Evolutionary conservation across 1,139 yeast species (phyloP).

Genomic region (Sugiyamaella xylanicola): DNA sequence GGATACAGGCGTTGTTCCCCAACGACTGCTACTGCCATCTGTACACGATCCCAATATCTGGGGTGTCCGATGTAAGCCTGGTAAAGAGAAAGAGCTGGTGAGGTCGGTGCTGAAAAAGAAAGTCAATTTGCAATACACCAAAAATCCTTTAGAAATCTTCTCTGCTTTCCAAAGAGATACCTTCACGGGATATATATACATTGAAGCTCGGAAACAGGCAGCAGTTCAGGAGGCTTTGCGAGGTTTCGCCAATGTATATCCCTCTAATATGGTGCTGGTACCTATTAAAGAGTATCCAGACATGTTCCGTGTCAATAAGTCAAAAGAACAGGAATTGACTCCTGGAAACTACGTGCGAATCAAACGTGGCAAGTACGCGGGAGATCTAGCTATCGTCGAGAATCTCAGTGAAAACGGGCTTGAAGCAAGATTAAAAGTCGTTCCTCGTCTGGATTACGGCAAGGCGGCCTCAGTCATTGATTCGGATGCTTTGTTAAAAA

Average conservation of each 20-base stretch:
- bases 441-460: slow-evolving; percentile 93
- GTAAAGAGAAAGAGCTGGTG: slow-evolving; percentile 89
- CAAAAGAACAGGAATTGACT: slow-evolving; percentile 81
- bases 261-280: slow-evolving; percentile 72
- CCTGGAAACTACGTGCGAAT: slow-evolving; percentile 94
- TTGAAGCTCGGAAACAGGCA: slow-evolving; percentile 91
- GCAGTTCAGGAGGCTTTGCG: slow-evolving; percentile 86
- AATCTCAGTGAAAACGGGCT: slow-evolving; percentile 92
- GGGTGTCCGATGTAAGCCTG: slow-evolving; percentile 92
- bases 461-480: slow-evolving; percentile 59
- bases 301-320: slow-evolving; percentile 83
- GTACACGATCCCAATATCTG: slow-evolving; percentile 96
- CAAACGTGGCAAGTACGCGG: slow-evolving; percentile 87
- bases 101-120: slow-evolving; percentile 81
- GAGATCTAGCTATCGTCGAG: slow-evolving; percentile 91
- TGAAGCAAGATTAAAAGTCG: slow-evolving; percentile 87
- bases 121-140: slow-evolving; percentile 61
- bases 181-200: slow-evolving; percentile 85
- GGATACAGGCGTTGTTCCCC: slow-evolving; percentile 87
- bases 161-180: slow-evolving; percentile 97
- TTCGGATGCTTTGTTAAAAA: slow-evolving; percentile 49
- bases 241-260: slow-evolving; percentile 84
- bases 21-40: slow-evolving; percentile 88
- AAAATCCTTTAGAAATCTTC: slow-evolving; percentile 67
- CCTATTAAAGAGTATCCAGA: slow-evolving; percentile 97